Evolutionary conservation across 169 alveolate genomes (phyloP), one percentile per base, ranked within the genome.

Genomic region (Besnoitia besnoiti): DNA sequence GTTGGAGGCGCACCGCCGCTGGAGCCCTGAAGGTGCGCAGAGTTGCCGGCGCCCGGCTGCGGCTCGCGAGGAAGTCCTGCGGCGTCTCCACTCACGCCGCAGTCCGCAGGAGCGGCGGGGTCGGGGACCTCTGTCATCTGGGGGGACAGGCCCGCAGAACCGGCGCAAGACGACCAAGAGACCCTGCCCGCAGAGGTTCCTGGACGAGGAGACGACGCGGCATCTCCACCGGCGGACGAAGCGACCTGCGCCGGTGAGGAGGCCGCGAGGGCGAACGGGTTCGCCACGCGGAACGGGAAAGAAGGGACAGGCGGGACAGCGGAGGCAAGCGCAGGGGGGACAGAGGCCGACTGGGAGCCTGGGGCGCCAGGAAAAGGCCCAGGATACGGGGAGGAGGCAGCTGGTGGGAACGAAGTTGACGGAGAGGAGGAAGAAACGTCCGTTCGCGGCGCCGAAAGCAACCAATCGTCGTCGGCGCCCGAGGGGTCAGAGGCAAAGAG

Each of bases 401-500:
- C 8, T 1, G 46, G 39, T 7, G 82, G 46, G 1, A 42, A n/a
- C 40, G 82, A 7, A 2, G 46, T n/a, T 73, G 82, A 37, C 19
- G 8, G 2, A n/a, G 40, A n/a, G 44, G 82, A n/a, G 39, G 39
- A 2, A 8, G 82, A 30, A 19, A 73, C 8, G 44, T 7, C n/a
- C 82, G 44, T 73, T 19, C 46, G 82, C 46, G 39, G 82, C 3
- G 67, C 27, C 67, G 47, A 10, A 42, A 1, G 82, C 47, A 73
- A 42, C 82, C 82, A 73, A 42, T 73, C 82, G 82, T 73, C 82
- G 21, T n/a, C 82, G 14, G 47, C 82, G 3, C 82, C 44, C n/a
- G 82, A 7, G 44, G 82, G 47, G 82, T 73, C 82, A 1, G 82
- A 73, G 21, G 44, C n/a, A n/a, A 73, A 73, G 47, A 73, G 82